These are phyloP conservation scores for Primulina huaijiensis DNA, from an alignment of 257 asterid genomes.

Conservation along the genomic window DNA sequence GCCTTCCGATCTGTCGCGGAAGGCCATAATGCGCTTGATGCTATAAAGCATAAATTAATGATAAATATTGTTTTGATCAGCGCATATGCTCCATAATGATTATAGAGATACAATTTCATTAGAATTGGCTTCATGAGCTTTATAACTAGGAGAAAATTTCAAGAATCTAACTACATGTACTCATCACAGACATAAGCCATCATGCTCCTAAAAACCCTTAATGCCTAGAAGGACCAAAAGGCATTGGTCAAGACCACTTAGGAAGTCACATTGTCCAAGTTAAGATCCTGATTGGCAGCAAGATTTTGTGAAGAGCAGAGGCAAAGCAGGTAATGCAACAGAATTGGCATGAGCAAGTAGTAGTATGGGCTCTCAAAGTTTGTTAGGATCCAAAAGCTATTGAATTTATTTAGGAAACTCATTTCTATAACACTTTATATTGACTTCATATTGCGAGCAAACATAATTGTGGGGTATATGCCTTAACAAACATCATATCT, in stretches of 20 bases:
- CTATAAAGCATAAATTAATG: conserved; percentile 35
- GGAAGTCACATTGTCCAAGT: neutral
- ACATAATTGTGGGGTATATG: neutral
- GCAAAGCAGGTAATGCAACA: neutral
- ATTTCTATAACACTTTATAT: neutral
- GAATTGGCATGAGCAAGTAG: neutral
- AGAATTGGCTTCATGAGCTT: neutral
- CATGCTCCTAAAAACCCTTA: neutral
- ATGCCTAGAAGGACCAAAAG: neutral
- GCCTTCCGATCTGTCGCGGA: conserved; percentile 59
- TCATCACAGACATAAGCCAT: neutral
- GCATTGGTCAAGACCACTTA: neutral
- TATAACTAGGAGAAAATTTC: neutral
- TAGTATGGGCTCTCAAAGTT: neutral
- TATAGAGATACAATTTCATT: conserved; percentile 7
- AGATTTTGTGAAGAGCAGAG: neutral
- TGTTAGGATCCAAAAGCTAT: neutral
- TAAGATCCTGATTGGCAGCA: neutral
- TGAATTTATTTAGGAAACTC: too few relatives aligned
- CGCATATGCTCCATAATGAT: neutral
- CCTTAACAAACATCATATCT: neutral
- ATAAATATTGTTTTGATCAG: conserved; percentile 14
- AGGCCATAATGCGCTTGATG: conserved; percentile 69
- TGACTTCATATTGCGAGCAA: neutral
- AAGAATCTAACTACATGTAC: neutral